Base-by-base conservation (phyloP, 2,329 filamentous ascomycete genomes). In the Claviceps purpurea region DNA sequence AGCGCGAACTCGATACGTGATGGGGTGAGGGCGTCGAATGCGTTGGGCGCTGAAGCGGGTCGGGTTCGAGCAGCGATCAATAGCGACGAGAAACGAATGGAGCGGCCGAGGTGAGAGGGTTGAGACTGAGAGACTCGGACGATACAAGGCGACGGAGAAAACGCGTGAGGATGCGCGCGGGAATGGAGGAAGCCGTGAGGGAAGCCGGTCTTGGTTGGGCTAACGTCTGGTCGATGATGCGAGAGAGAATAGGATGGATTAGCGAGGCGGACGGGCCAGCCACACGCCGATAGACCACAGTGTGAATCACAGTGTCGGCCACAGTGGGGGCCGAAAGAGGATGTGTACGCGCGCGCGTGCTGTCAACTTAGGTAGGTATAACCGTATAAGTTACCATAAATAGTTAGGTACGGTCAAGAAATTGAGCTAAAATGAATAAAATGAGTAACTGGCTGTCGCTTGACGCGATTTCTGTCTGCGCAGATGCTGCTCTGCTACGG, bases 1-100 rank as follows among this genome's bases (percentile, higher is more conserved):
- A 44, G 49, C 53, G 53, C 56, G 55, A 50, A 55, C 47, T 54
- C 46, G 55, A 54, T 60, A 54, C 20, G 49, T 30, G 16, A 18
- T 24, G 39, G n/a, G 39, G 20, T 18, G 6, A 18, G 16, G 5
- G 11, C 14, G 18, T 43, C 8, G 5, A 20, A 18, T 22, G 22
- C 5, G 22, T 30, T 50, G 43, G 52, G 56, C 50, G 51, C 37
- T 50, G 51, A 42, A 45, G 50, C 51, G 52, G 53, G 52, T 54
- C 51, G 50, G 50, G 40, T 47, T 48, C 49, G 39, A 18, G 49
- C 45, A 45, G 40, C 38, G 3, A 18, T 44, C 49, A 48, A 34
- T 16, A 53, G 49, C 48, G 44, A 54, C n/a, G 37, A 22, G 43
- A 44, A 44, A 43, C 24, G 10, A 39, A 39, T 38, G 13, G 40